Percentiles rank a stretch among this genome's conserved stretches.
Evolutionary conservation across 306 rosid genomes (phyloP).

Genomic region (Dicorynia guianensis): DNA sequence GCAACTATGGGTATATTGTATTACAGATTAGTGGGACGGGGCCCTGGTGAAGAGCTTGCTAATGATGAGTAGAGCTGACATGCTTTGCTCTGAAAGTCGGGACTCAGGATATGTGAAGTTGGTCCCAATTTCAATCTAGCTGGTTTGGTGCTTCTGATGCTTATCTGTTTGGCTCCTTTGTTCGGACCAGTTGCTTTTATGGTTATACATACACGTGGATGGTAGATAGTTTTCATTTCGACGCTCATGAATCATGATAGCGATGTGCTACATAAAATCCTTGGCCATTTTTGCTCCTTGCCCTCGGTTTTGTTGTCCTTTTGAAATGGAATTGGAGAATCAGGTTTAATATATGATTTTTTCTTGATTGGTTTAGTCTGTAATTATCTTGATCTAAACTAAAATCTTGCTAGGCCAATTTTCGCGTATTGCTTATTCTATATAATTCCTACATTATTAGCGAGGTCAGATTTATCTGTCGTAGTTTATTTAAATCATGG

Average conservation of each 20-base stretch:
- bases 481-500: constrained; percentile 8
- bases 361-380: constrained; percentile 43
- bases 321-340: constrained; percentile 56
- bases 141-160: constrained; percentile 51
- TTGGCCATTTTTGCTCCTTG: constrained; percentile 40
- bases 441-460: constrained; percentile 15
- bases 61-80: constrained; percentile 64
- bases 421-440: constrained; percentile 26
- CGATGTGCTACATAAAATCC: constrained; percentile 43
- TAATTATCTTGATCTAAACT: constrained; percentile 43
- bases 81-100: constrained; percentile 32
- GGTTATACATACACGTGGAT: constrained; percentile 45
- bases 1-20: constrained; percentile 99
- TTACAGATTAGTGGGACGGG: constrained; percentile 92
- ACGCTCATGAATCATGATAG: constrained; percentile 39
- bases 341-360: constrained; percentile 42
- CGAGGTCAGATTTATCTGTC: neutral
- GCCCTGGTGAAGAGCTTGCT: constrained; percentile 65
- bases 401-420: neutral
- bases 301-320: constrained; percentile 50
- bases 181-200: constrained; percentile 44
- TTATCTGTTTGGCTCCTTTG: constrained; percentile 48
- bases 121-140: constrained; percentile 43
- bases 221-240: constrained; percentile 54
- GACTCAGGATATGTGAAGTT: constrained; percentile 37